These are phyloP conservation scores for Saprolegnia diclina DNA, from an alignment of 352 stramenopile species.

Conservation along the genomic window DNA sequence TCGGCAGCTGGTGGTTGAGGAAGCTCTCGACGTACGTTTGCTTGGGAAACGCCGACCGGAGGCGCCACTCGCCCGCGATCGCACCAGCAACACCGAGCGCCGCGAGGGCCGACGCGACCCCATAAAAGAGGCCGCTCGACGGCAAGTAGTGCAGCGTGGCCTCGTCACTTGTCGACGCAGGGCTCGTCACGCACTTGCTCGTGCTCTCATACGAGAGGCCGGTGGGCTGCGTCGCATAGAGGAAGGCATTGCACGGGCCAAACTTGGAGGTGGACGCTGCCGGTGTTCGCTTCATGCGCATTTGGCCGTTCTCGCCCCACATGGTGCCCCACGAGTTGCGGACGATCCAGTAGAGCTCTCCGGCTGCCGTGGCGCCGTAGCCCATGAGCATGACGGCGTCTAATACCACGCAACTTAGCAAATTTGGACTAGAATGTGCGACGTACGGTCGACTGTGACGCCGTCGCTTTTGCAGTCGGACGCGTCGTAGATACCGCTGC, in stretches of 20 bases:
- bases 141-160: not conserved
- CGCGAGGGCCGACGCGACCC: slow-evolving; percentile 7
- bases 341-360: slow-evolving; percentile 83
- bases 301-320: slow-evolving; percentile 81
- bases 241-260: slow-evolving; percentile 23
- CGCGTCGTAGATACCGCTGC: slow-evolving; percentile 79
- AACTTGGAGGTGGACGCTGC: not conserved
- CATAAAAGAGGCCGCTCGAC: slow-evolving; percentile 13
- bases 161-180: not conserved
- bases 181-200: not conserved
- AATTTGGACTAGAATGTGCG: not conserved
- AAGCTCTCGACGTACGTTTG: slow-evolving; percentile 29
- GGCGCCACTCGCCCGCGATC: slow-evolving; percentile 10
- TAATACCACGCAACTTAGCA: slow-evolving; percentile 3
- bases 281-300: slow-evolving; percentile 52
- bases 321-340: slow-evolving; percentile 88
- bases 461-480: slow-evolving; percentile 64
- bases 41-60: slow-evolving; percentile 2
- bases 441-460: slow-evolving; percentile 58
- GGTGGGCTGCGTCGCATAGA: slow-evolving; percentile 18
- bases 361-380: slow-evolving; percentile 64
- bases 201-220: not conserved
- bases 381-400: slow-evolving; percentile 82
- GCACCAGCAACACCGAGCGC: slow-evolving; percentile 7
- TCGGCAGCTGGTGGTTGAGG: slow-evolving; percentile 22